Percentiles rank a stretch among this genome's conserved stretches.
Evolutionary conservation across 495 filamentous ascomycete species (phyloP).

Genomic region (Chaetomium cochliodes): DNA sequence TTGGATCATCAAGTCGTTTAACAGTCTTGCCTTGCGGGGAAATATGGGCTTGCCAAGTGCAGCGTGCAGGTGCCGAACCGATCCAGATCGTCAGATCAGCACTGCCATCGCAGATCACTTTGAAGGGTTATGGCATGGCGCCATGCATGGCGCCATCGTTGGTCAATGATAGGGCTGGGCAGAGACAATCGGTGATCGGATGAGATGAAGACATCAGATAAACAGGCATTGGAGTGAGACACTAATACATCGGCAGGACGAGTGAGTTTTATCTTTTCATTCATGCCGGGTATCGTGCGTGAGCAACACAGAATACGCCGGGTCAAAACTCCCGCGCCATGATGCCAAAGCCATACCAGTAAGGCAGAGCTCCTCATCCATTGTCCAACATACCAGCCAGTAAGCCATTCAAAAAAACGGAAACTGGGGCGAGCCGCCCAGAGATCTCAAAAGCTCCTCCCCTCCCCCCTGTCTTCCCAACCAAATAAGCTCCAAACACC

Average conservation of each 20-base stretch:
- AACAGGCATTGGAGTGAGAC: neutral
- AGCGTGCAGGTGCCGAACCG: neutral
- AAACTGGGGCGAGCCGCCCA: constrained; percentile 10
- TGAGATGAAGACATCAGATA: no score
- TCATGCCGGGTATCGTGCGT: constrained; percentile 22
- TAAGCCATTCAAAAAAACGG: constrained; percentile 24
- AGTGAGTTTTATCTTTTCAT: constrained; percentile 22
- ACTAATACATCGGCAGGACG: neutral
- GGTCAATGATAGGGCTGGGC: neutral
- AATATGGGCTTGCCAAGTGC: neutral
- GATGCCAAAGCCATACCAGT: constrained; percentile 5
- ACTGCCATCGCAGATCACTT: neutral
- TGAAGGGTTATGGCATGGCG: neutral
- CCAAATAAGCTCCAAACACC: constrained; percentile 33
- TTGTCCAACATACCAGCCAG: constrained; percentile 32
- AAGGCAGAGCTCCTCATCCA: constrained; percentile 18
- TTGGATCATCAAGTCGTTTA: no score
- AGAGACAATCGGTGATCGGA: no score
- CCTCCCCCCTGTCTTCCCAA: neutral
- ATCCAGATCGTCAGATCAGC: neutral
- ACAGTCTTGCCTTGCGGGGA: no score
- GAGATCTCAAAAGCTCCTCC: constrained; percentile 26
- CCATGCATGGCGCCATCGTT: no score
- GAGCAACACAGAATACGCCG: constrained; percentile 1
- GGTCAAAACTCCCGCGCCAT: constrained; percentile 17